phyloP scores from a whole-genome alignment of 2,329 filamentous ascomycete species.

The Grosmannia penicillata region DNA sequence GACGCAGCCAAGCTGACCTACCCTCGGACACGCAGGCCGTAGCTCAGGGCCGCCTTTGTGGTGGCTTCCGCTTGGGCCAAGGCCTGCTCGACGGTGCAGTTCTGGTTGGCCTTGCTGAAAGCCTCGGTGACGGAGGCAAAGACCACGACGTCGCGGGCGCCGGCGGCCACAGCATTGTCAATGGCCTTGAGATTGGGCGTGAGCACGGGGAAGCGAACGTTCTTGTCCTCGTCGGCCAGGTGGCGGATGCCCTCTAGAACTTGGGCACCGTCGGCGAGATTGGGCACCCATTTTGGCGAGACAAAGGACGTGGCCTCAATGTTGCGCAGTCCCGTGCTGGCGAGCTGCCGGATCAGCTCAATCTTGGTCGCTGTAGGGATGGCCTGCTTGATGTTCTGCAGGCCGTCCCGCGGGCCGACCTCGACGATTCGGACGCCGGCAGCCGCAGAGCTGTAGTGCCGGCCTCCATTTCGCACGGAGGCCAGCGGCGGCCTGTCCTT shows the following conservation, averaged over 20 bases:
- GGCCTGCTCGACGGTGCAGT: conserved; percentile 32
- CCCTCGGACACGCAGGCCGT: not conserved
- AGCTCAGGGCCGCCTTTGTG: not conserved
- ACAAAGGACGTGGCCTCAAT: conserved; percentile 77
- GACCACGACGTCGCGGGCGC: not conserved
- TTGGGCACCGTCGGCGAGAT: conserved; percentile 21
- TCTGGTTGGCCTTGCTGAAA: conserved; percentile 68
- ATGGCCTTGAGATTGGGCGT: conserved; percentile 16
- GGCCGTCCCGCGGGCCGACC: conserved; percentile 67
- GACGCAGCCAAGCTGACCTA: not conserved
- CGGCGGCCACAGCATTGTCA: conserved; percentile 49
- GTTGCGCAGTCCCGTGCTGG: conserved; percentile 50
- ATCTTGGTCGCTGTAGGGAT: conserved; percentile 61
- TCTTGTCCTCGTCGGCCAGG: not conserved
- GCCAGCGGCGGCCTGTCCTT: too few relatives aligned
- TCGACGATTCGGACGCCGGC: conserved; percentile 53
- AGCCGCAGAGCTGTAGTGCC: too few relatives aligned
- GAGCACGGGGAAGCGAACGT: not conserved
- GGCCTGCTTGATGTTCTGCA: conserved; percentile 66
- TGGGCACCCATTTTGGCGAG: conserved; percentile 69
- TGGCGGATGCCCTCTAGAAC: not conserved
- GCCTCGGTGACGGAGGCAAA: conserved; percentile 69
- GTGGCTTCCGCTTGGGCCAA: not conserved
- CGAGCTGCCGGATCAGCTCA: conserved; percentile 54
- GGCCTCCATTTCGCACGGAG: too few relatives aligned